Percentiles rank a stretch among this genome's conserved stretches.
These are phyloP conservation scores for Wickerhamiella cacticola DNA, from an alignment of 805 yeast species.

Conservation along the genomic window DNA sequence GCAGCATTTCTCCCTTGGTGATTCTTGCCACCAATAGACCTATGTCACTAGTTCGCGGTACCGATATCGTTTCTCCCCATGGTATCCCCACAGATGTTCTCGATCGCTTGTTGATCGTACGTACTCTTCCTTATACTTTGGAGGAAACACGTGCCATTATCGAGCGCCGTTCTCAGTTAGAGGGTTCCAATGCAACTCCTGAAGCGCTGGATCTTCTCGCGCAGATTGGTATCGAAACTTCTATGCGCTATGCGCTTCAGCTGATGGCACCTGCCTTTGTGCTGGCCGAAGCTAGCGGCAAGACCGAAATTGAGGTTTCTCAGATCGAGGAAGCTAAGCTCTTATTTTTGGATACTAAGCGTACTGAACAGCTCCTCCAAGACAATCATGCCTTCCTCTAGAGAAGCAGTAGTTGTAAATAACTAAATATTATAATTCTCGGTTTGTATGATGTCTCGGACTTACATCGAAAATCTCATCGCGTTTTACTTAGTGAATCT, in stretches of 20 bases:
- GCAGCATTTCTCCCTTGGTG: conserved; percentile 85
- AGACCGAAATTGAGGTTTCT: conserved; percentile 49
- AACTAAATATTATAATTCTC: neutral
- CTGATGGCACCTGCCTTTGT: conserved; percentile 83
- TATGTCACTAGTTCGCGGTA: conserved; percentile 79
- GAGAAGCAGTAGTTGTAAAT: conserved; percentile 6
- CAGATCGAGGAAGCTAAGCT: conserved; percentile 78
- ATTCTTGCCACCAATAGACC: conserved; percentile 95
- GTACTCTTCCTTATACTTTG: conserved; percentile 77
- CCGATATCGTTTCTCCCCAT: conserved; percentile 80
- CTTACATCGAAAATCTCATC: no score
- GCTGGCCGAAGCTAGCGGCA: conserved; percentile 59
- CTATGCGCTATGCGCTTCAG: conserved; percentile 86
- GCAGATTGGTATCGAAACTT: conserved; percentile 57
- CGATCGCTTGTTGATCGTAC: conserved; percentile 81
- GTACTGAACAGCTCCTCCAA: conserved; percentile 66
- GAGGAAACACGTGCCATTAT: conserved; percentile 76
- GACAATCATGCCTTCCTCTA: neutral
- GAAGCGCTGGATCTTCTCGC: conserved; percentile 72
- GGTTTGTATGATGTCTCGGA: no score
- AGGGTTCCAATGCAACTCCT: conserved; percentile 48
- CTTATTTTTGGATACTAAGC: conserved; percentile 73
- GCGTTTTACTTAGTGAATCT: no score
- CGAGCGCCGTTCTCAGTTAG: conserved; percentile 69
- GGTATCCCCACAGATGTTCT: conserved; percentile 93